These are phyloP conservation scores for Microthyrium microscopicum DNA, from an alignment of 2,329 filamentous ascomycete genomes.

Conservation along the genomic window DNA sequence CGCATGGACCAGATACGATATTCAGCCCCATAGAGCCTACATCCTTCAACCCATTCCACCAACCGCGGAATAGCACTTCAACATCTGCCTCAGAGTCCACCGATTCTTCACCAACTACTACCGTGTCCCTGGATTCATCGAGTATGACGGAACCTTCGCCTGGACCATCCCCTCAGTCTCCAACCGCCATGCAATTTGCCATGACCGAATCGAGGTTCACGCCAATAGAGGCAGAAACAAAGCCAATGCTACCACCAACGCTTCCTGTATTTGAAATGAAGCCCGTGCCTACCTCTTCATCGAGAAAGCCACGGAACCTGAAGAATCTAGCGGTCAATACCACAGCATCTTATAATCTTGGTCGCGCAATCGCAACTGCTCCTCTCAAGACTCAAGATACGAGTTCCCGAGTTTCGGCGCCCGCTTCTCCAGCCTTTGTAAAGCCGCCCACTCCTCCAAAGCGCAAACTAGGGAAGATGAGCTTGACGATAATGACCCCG, in stretches of 20 bases:
- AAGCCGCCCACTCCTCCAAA: constrained; percentile 56
- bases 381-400: constrained; percentile 33
- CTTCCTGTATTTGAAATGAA: constrained; percentile 36
- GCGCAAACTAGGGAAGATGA: constrained; percentile 57
- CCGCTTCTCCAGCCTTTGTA: constrained; percentile 61
- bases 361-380: constrained; percentile 30
- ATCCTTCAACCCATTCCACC: constrained; percentile 35
- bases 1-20: constrained; percentile 19
- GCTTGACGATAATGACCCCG: constrained; percentile 53
- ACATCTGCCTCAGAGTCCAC: constrained; percentile 68
- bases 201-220: constrained; percentile 31
- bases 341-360: constrained; percentile 27
- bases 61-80: constrained; percentile 61
- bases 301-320: constrained; percentile 61
- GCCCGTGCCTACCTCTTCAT: constrained; percentile 33
- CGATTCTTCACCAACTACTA: constrained; percentile 89
- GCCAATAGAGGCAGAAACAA: too few relatives aligned
- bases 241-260: constrained; percentile 20
- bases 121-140: constrained; percentile 80
- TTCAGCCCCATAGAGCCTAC: constrained; percentile 16
- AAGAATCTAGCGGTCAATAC: constrained; percentile 70
- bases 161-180: constrained; percentile 82
- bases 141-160: constrained; percentile 81
- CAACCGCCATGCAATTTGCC: constrained; percentile 52
- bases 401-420: constrained; percentile 36